Conservation (phyloP, 306 rosid species). For the Castanospermum australe region DNA sequence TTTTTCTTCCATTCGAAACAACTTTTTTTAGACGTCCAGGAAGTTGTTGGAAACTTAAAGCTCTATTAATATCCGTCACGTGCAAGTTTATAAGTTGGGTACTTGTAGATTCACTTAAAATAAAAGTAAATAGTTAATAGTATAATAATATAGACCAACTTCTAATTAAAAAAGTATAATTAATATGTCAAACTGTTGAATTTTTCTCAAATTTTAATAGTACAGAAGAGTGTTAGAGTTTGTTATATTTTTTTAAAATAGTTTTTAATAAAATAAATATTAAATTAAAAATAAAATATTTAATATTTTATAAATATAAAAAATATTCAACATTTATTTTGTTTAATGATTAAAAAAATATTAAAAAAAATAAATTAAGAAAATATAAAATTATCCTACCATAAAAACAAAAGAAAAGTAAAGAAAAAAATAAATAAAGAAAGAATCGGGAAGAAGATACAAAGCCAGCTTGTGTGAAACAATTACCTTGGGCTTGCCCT, state of each 20-base stretch:
- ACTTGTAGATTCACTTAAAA: neutral
- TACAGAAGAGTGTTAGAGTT: no score
- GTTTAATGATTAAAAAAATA: no score
- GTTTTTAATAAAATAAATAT: no score
- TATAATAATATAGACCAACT: neutral
- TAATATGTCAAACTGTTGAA: neutral
- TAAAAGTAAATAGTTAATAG: no score
- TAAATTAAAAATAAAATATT: no score
- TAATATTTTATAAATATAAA: no score
- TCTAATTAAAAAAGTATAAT: no score
- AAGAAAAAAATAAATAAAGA: neutral
- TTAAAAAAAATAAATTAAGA: no score
- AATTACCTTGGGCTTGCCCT: conserved; percentile 68
- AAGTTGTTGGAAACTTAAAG: neutral
- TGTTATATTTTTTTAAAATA: no score
- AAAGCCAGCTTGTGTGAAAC: neutral
- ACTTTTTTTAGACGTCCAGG: neutral
- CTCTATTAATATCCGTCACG: neutral
- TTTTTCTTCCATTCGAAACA: neutral
- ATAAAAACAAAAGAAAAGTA: no score
- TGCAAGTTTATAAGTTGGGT: neutral
- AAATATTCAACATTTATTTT: no score
- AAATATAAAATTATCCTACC: no score
- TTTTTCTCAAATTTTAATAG: neutral
- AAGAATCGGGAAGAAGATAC: neutral